Conservation (phyloP, 2,329 filamentous ascomycete genomes). For the Leptographium procerum region DNA sequence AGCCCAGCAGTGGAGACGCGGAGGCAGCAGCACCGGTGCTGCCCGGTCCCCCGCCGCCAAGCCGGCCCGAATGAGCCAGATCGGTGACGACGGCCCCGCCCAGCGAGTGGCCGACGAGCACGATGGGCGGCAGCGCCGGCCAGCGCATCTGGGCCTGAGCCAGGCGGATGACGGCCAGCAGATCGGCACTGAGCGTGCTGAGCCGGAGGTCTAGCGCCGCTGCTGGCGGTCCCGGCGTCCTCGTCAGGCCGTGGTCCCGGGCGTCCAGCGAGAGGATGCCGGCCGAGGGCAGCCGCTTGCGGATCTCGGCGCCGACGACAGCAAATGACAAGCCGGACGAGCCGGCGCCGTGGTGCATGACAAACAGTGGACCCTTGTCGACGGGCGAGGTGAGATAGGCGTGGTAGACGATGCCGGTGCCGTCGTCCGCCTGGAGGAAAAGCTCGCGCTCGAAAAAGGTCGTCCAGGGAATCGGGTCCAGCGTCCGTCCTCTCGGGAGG, state of each 20-base stretch:
- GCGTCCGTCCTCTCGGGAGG: constrained; percentile 37
- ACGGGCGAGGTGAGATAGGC: constrained; percentile 77
- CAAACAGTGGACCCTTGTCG: constrained; percentile 67
- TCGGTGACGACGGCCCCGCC: constrained; percentile 87
- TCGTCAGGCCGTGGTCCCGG: constrained; percentile 69
- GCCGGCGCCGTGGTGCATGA: constrained; percentile 90
- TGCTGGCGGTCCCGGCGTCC: constrained; percentile 12
- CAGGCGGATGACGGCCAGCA: constrained; percentile 56
- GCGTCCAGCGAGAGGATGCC: constrained; percentile 81
- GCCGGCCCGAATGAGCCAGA: constrained; percentile 54
- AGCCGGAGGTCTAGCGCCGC: constrained; percentile 54
- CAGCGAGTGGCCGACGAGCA: constrained; percentile 85
- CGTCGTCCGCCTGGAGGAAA: constrained; percentile 45
- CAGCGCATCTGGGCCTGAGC: constrained; percentile 61
- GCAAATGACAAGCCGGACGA: constrained; percentile 91
- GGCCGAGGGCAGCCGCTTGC: constrained; percentile 63
- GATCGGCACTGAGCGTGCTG: constrained; percentile 59
- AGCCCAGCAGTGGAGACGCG: constrained; percentile 49
- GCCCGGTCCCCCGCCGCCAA: constrained; percentile 40
- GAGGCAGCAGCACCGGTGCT: too few species aligned
- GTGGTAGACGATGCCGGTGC: constrained; percentile 54
- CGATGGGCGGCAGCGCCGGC: constrained; percentile 58
- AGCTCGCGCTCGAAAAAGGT: constrained; percentile 86
- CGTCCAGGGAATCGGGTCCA: constrained; percentile 69
- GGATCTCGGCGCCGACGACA: constrained; percentile 64